Evolutionary conservation across 2,329 filamentous ascomycete genomes (phyloP), one percentile per base, ranked within the genome.

Genomic region (Grosmannia serpens): DNA sequence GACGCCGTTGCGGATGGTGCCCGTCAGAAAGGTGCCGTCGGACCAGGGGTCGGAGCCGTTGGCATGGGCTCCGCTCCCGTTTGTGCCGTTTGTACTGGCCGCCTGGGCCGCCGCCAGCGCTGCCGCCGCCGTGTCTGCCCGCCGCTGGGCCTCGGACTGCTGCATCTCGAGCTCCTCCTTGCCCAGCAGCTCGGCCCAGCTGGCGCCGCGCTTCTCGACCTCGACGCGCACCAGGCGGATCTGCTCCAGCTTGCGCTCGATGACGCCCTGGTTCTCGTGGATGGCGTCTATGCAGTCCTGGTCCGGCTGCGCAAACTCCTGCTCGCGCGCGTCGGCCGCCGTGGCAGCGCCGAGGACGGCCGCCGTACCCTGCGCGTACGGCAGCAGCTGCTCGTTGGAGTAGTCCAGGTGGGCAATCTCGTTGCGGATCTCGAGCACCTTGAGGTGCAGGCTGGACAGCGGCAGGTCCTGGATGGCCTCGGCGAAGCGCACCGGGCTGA

Each of bases 351-450:
- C 68, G 15, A 70, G 58, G 0, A 73, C 67, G 0, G 71, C 66
- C 3, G 69, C 70, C 26, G 68, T 66, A 31, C 77, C 78, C 17
- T 83, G 77, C 58, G 86, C 85, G 65, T 82, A 90, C 38, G 86
- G 86, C 58, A 79, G 76, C 60, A 91, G 83, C 69, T 91, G 83
- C 62, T 80, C 79, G 73, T 91, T 91, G 62, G 84, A 88, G 70
- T 84, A 84, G 66, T 85, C 80, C 29, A 91, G 83, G 70, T 91
- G 87, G 27, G 80, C 78, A 67, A 91, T 85, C 65, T 78, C 83
- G 78, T 90, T 91, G 69, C 82, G 83, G 62, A 91, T 78, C 70
- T 91, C 88, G 67, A 87, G 81, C 60, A 86, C 81, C 72, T 91
- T 91, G 71, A 87, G 77, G 71, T 87, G 84, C 8, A 91, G 83